Percentiles rank a stretch among this genome's conserved stretches.
These are phyloP conservation scores for Ophiobolus disseminans DNA, from an alignment of 2,329 filamentous ascomycete species.

Conservation along the genomic window DNA sequence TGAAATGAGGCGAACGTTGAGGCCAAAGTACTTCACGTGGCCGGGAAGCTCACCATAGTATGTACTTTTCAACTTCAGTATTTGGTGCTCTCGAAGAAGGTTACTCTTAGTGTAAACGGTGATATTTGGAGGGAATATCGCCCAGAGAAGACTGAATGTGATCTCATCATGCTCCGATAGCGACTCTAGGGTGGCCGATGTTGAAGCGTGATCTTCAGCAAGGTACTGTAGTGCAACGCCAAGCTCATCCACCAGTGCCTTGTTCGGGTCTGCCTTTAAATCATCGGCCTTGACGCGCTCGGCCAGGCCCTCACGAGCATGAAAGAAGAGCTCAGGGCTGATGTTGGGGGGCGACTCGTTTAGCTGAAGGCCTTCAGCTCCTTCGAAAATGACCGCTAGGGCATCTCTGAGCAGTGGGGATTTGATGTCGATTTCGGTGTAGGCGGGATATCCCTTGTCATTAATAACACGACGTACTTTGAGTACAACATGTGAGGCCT, in stretches of 20 bases:
- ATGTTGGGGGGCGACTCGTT: conserved; percentile 18
- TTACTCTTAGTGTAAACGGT: conserved; percentile 13
- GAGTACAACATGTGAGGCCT: conserved; percentile 12
- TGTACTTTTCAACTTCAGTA: conserved; percentile 11
- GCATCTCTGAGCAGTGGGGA: conserved; percentile 13
- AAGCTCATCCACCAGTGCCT: conserved; percentile 15
- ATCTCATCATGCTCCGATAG: conserved; percentile 17
- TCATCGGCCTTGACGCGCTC: conserved; percentile 13
- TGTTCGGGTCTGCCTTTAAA: conserved; percentile 8
- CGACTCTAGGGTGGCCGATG: conserved; percentile 4
- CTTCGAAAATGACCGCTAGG: conserved; percentile 15
- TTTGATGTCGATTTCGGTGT: conserved; percentile 19
- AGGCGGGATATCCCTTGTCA: conserved; percentile 12
- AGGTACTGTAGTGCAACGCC: conserved; percentile 18
- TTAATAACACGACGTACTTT: conserved; percentile 20
- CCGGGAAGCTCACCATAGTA: conserved; percentile 3
- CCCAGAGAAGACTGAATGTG: conserved; percentile 23
- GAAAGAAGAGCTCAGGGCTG: conserved; percentile 19
- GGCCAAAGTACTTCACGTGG: conserved; percentile 5
- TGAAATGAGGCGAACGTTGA: conserved; percentile 9
- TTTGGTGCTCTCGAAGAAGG: conserved; percentile 10
- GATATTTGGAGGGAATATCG: conserved; percentile 19
- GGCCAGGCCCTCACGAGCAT: conserved; percentile 11
- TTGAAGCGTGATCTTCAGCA: conserved; percentile 14
- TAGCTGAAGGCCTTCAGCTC: conserved; percentile 12